phyloP scores from a whole-genome alignment of 345 rosid genomes.

The Erucastrum elatum region DNA sequence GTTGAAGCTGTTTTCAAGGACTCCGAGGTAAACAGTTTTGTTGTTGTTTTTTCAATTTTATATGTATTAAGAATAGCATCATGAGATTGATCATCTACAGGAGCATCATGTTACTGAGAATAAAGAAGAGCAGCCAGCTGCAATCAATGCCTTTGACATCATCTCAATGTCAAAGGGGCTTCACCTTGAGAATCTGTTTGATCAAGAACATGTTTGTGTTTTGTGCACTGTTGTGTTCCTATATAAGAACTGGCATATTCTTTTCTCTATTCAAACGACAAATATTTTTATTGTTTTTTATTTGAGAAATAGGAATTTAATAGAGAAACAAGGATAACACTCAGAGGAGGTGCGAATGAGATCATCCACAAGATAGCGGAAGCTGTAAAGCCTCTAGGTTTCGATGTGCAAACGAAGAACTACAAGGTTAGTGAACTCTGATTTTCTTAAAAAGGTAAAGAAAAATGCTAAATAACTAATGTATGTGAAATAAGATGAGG shows the following conservation, averaged over 20 bases:
- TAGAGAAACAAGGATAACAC: neutral
- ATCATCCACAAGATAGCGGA: neutral
- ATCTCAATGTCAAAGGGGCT: slow-evolving; percentile 91
- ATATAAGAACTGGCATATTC: neutral
- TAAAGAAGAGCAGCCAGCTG: slow-evolving; percentile 77
- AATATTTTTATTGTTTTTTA: neutral
- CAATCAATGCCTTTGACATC: slow-evolving; percentile 92
- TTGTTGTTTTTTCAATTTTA: neutral
- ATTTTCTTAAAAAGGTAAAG: neutral
- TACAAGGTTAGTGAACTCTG: neutral
- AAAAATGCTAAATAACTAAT: neutral
- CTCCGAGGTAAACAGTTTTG: slow-evolving; percentile 48
- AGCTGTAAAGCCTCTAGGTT: neutral
- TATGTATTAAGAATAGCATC: neutral
- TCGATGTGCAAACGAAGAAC: neutral
- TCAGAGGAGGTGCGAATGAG: neutral
- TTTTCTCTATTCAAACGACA: neutral
- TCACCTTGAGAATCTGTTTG: slow-evolving; percentile 82
- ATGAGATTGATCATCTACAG: slow-evolving; percentile 38
- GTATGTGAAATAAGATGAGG: neutral
- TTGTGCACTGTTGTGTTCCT: slow-evolving; percentile 33
- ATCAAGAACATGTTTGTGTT: slow-evolving; percentile 70
- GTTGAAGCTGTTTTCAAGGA: slow-evolving; percentile 94
- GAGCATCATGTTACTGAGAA: slow-evolving; percentile 85
- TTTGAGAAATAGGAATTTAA: neutral